Evolutionary conservation across 805 yeast genomes (phyloP).

Genomic region (Maudiozyma barnettii): DNA sequence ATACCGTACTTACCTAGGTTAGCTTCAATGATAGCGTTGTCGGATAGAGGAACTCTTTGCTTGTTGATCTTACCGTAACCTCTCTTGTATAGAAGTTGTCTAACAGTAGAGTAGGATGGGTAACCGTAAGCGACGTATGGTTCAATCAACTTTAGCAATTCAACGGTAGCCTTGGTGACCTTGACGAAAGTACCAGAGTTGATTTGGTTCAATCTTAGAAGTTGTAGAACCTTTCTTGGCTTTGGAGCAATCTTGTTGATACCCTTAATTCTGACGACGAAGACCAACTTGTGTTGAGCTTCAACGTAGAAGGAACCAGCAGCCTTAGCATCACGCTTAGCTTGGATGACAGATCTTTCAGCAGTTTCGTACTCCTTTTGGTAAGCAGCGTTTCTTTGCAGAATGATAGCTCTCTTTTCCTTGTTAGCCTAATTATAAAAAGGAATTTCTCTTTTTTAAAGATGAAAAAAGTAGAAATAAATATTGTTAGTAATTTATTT

Average conservation of each 20-base stretch:
- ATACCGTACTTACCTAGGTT: conserved; percentile 88
- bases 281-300: conserved; percentile 90
- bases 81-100: conserved; percentile 94
- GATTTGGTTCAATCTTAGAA: conserved; percentile 86
- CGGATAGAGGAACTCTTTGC: conserved; percentile 86
- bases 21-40: conserved; percentile 82
- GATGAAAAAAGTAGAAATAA: neutral
- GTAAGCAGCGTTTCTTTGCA: conserved; percentile 95
- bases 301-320: conserved; percentile 89
- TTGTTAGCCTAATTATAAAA: conserved; percentile 35
- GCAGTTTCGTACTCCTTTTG: conserved; percentile 87
- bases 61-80: conserved; percentile 95
- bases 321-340: conserved; percentile 91
- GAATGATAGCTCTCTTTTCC: conserved; percentile 59
- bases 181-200: conserved; percentile 92
- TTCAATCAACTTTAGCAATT: conserved; percentile 87
- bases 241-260: conserved; percentile 96
- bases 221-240: conserved; percentile 97
- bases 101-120: conserved; percentile 86
- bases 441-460: neutral
- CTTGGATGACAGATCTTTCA: conserved; percentile 77
- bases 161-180: conserved; percentile 91
- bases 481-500: neutral
- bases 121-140: conserved; percentile 97
- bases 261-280: conserved; percentile 98